Conservation (phyloP, 1,139 yeast species). For the Saccharomycopsis phalli region DNA sequence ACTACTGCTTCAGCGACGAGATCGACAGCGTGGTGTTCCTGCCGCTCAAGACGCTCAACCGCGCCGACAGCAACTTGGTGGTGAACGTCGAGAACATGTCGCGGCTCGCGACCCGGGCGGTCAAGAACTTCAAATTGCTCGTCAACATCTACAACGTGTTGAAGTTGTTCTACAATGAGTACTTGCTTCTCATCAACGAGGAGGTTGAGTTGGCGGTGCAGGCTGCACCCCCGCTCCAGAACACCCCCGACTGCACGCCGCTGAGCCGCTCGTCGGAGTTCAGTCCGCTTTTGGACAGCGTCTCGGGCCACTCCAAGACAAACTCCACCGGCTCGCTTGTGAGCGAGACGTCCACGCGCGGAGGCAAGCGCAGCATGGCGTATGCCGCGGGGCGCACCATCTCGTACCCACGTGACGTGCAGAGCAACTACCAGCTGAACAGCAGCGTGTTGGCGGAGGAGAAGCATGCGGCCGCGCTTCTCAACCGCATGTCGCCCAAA, state of each 20-base stretch:
- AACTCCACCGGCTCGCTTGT: constrained; percentile 5
- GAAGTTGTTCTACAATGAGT: constrained; percentile 19
- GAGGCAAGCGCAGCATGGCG: constrained; percentile 23
- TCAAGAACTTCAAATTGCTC: constrained; percentile 18
- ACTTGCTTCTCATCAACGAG: constrained; percentile 19
- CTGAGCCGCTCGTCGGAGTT: constrained; percentile 15
- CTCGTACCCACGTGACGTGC: not conserved
- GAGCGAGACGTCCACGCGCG: constrained; percentile 27
- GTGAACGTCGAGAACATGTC: constrained; percentile 13
- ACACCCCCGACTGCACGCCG: constrained; percentile 6
- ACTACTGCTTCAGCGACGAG: constrained; percentile 17
- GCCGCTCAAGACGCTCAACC: constrained; percentile 14
- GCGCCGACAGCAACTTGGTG: not conserved
- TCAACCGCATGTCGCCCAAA: not conserved
- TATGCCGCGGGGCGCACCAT: not conserved
- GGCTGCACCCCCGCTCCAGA: constrained; percentile 15
- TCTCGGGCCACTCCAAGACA: constrained; percentile 12
- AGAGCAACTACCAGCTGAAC: constrained; percentile 12
- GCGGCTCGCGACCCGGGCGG: constrained; percentile 9
- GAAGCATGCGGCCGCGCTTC: constrained; percentile 10
- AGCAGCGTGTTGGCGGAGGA: constrained; percentile 8
- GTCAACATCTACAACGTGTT: constrained; percentile 19
- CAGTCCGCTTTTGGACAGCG: constrained; percentile 12
- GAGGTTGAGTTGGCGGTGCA: constrained; percentile 18
- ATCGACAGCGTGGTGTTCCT: constrained; percentile 16